These are phyloP conservation scores for Blastobotrys persicus DNA, from an alignment of 1,139 yeast species.

Conservation along the genomic window DNA sequence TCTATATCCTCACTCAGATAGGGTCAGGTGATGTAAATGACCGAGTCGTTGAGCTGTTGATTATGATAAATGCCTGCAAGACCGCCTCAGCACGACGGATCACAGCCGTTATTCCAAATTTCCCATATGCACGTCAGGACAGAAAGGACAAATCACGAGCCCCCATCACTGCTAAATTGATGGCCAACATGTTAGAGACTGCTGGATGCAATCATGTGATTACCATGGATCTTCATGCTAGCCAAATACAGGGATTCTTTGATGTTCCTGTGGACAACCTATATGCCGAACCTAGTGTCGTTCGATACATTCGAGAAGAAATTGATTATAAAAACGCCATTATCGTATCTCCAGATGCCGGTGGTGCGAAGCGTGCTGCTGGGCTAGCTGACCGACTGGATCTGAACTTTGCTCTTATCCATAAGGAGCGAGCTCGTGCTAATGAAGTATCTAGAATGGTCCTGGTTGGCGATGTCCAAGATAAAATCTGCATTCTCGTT, in stretches of 20 bases:
- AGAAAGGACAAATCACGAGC: slow-evolving; percentile 95
- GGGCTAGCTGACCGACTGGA: slow-evolving; percentile 90
- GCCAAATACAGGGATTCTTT: slow-evolving; percentile 96
- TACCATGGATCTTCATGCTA: slow-evolving; percentile 96
- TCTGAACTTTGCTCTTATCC: slow-evolving; percentile 91
- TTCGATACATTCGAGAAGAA: slow-evolving; percentile 78
- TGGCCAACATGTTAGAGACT: slow-evolving; percentile 92
- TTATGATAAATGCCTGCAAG: slow-evolving; percentile 93
- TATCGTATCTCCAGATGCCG: slow-evolving; percentile 96
- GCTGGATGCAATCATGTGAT: slow-evolving; percentile 98
- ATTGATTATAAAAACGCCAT: slow-evolving; percentile 67
- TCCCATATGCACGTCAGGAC: slow-evolving; percentile 97
- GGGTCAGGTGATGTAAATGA: slow-evolving; percentile 91
- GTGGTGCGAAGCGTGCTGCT: slow-evolving; percentile 98
- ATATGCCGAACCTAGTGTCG: slow-evolving; percentile 93
- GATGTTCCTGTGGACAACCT: slow-evolving; percentile 94
- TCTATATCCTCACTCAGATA: slow-evolving; percentile 81
- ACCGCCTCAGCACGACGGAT: slow-evolving; percentile 94
- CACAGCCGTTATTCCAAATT: slow-evolving; percentile 92
- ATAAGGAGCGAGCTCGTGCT: slow-evolving; percentile 93
- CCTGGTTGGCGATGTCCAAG: slow-evolving; percentile 89
- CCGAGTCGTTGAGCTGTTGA: slow-evolving; percentile 77
- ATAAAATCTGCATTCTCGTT: slow-evolving; percentile 82
- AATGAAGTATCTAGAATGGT: slow-evolving; percentile 95
- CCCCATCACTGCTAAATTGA: slow-evolving; percentile 93